A percentile compares a stretch with the other conserved stretches of the same genome.
phyloP scores from a whole-genome alignment of 2,329 filamentous ascomycete genomes.

The Orbilia javanica region DNA sequence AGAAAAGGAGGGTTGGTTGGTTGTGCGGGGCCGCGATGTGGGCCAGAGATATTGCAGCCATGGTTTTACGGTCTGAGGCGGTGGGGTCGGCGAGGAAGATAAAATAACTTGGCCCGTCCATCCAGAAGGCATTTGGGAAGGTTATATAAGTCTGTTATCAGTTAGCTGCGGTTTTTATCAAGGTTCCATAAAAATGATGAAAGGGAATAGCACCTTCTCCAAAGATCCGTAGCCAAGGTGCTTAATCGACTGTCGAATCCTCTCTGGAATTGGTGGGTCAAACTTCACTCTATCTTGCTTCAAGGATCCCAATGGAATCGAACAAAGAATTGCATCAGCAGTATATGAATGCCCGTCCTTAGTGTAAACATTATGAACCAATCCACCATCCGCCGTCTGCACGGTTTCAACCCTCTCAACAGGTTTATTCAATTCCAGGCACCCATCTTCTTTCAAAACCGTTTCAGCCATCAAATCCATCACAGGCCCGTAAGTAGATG shows the following conservation, averaged over 20 bases:
- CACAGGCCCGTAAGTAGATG: conserved; percentile 73
- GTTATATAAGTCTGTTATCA: conserved; percentile 70
- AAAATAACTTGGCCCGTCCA: conserved; percentile 74
- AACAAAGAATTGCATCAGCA: conserved; percentile 73
- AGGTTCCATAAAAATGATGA: neutral
- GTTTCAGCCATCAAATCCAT: conserved; percentile 73
- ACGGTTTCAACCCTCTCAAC: conserved; percentile 66
- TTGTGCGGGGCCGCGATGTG: conserved; percentile 72
- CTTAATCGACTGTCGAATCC: conserved; percentile 73
- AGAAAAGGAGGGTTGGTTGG: conserved; percentile 89
- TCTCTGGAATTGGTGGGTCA: conserved; percentile 71
- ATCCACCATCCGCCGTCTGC: conserved; percentile 10
- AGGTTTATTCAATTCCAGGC: conserved; percentile 70
- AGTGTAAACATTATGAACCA: conserved; percentile 52
- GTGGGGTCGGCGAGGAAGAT: conserved; percentile 76
- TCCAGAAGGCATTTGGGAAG: conserved; percentile 83
- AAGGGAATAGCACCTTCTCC: conserved; percentile 71
- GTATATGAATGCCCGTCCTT: conserved; percentile 67
- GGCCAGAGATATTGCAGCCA: conserved; percentile 82
- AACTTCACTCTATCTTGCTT: conserved; percentile 73
- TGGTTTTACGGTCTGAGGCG: conserved; percentile 77
- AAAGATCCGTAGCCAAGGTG: conserved; percentile 77
- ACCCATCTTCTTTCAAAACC: conserved; percentile 69
- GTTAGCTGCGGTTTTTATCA: conserved; percentile 12
- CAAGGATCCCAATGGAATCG: conserved; percentile 77